phyloP scores from a whole-genome alignment of 306 rosid species.

The Clitoria ternatea region DNA sequence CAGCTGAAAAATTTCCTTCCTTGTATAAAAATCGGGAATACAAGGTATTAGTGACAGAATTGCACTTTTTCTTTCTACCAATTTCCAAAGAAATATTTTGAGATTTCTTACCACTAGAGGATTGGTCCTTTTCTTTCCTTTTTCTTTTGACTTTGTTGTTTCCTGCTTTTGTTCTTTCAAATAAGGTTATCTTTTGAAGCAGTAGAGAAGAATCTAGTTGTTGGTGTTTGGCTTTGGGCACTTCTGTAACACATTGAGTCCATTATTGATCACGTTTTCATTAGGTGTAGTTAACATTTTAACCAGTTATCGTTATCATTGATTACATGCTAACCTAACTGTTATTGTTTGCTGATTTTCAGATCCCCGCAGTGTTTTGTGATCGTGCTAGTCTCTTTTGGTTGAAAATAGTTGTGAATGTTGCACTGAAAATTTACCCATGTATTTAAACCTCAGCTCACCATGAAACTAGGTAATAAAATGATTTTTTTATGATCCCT shows the following conservation, averaged over 20 bases:
- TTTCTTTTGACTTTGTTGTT: neutral
- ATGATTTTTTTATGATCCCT: neutral
- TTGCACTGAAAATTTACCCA: slow-evolving; percentile 24
- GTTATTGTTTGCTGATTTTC: slow-evolving; percentile 29
- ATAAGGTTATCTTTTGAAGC: neutral
- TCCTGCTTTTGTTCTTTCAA: neutral
- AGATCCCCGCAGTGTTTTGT: slow-evolving; percentile 22
- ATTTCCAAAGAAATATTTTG: neutral
- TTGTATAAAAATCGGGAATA: neutral
- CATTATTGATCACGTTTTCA: slow-evolving; percentile 15
- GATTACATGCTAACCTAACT: slow-evolving; percentile 18
- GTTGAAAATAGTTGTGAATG: slow-evolving; percentile 8
- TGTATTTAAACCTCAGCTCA: slow-evolving; percentile 23
- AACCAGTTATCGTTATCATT: too few species aligned
- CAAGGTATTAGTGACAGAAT: neutral
- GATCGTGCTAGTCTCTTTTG: slow-evolving; percentile 13
- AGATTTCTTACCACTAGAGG: neutral
- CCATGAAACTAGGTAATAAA: slow-evolving; percentile 77
- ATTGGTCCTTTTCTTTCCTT: neutral
- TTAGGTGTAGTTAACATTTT: slow-evolving; percentile 3
- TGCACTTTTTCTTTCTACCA: neutral
- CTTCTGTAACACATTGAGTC: neutral
- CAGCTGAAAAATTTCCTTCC: slow-evolving; percentile 20
- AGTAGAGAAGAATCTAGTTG: slow-evolving; percentile 14
- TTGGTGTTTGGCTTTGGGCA: slow-evolving; percentile 5